Evolutionary conservation across 2,329 filamentous ascomycete species (phyloP).

Genomic region (Phymatotrichopsis omnivora): DNA sequence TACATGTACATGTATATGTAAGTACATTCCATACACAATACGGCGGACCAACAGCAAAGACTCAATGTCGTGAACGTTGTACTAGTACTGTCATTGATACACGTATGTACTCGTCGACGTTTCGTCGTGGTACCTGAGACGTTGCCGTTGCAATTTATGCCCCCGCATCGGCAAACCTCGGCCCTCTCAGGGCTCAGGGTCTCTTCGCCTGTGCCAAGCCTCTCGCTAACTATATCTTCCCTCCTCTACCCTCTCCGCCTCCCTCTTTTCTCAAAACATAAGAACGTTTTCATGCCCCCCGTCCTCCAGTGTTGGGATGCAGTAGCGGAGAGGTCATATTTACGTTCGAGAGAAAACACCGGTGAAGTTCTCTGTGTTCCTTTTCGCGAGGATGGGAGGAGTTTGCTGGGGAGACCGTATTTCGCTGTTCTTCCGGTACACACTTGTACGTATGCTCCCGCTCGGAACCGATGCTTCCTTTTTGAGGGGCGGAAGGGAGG

Average conservation of each 20-base stretch:
- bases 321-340: conserved; percentile 7
- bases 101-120: neutral
- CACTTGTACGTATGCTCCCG: no score
- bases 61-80: conserved; percentile 5
- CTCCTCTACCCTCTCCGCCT: neutral
- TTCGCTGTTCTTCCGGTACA: no score
- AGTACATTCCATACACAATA: no score
- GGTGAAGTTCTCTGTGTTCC: no score
- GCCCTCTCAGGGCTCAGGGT: neutral
- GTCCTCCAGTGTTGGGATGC: neutral
- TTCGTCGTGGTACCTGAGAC: neutral
- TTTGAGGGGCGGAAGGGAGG: no score
- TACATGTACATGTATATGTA: neutral
- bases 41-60: neutral
- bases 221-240: no score
- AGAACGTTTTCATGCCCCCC: conserved; percentile 12
- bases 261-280: neutral
- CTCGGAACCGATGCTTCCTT: no score
- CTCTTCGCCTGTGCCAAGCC: no score
- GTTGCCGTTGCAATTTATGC: neutral
- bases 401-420: no score
- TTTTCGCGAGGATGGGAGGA: no score
- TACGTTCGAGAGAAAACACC: conserved; percentile 7
- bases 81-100: neutral
- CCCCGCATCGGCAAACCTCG: neutral